These are phyloP conservation scores for Teunomyces lycoperdinae DNA, from an alignment of 805 yeast species.

Conservation along the genomic window DNA sequence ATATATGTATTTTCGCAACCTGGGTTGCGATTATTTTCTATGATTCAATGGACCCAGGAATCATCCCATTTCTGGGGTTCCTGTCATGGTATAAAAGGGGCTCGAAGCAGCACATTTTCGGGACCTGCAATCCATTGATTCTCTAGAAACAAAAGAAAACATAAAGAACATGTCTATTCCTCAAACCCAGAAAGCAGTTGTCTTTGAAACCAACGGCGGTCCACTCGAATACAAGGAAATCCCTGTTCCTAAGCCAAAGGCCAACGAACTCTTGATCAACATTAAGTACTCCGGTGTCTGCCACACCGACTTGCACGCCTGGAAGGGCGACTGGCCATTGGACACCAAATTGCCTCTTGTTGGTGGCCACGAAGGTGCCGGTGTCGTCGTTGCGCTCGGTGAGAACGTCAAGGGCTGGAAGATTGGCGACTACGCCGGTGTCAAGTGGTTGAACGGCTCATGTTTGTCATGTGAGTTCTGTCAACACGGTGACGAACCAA, in stretches of 20 bases:
- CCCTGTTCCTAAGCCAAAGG: conserved; percentile 31
- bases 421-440: conserved; percentile 43
- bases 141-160: background rate
- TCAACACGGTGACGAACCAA: conserved; percentile 43
- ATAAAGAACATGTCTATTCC: conserved; percentile 21
- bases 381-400: conserved; percentile 44
- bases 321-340: conserved; percentile 49
- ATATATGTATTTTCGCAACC: background rate
- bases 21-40: background rate
- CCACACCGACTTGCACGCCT: conserved; percentile 47
- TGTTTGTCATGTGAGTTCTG: conserved; percentile 43
- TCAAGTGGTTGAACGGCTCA: conserved; percentile 48
- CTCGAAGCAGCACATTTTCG: background rate
- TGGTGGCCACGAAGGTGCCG: conserved; percentile 51
- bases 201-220: conserved; percentile 43
- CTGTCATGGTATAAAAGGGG: conserved; percentile 1
- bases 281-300: conserved; percentile 47
- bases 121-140: background rate
- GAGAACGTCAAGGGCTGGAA: conserved; percentile 41
- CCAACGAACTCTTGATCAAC: conserved; percentile 41
- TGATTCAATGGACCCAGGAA: conserved; percentile 1
- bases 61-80: background rate
- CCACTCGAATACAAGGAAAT: conserved; percentile 37
- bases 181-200: conserved; percentile 41
- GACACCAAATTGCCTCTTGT: conserved; percentile 45